Conservation (phyloP, 148 eudicot genomes). For the Vaccinium corymbosum region DNA sequence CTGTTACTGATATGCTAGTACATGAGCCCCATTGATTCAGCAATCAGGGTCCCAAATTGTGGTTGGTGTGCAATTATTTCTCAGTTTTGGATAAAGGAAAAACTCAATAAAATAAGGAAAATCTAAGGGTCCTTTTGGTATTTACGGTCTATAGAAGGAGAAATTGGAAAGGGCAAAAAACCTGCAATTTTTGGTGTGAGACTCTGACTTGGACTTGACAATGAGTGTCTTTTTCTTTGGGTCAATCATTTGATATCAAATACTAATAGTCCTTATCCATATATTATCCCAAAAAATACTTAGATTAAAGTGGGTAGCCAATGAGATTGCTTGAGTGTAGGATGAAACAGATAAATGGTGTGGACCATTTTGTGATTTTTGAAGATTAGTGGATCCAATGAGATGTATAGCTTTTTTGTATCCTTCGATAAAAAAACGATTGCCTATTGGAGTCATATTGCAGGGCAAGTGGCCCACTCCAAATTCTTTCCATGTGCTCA, state of each 20-base stretch:
- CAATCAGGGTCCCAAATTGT: neutral
- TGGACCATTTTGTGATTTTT: neutral
- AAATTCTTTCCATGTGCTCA: neutral
- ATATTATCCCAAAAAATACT: neutral
- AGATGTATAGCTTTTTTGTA: neutral
- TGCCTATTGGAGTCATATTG: neutral
- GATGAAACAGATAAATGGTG: neutral
- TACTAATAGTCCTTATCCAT: neutral
- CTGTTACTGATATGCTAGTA: neutral
- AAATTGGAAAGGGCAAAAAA: neutral
- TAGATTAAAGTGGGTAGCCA: neutral
- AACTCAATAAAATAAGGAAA: neutral
- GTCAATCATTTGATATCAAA: neutral
- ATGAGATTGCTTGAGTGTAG: neutral
- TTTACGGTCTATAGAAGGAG: neutral
- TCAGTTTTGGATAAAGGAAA: neutral
- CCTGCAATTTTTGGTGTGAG: neutral
- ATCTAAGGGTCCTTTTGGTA: neutral
- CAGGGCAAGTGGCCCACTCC: neutral
- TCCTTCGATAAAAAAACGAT: neutral
- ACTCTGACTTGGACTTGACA: neutral
- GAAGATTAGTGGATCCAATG: neutral
- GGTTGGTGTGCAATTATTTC: neutral
- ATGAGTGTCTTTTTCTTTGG: neutral
- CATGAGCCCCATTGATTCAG: neutral